Base-by-base conservation (phyloP, 257 asterid species). In the Ophiorrhiza pumila region DNA sequence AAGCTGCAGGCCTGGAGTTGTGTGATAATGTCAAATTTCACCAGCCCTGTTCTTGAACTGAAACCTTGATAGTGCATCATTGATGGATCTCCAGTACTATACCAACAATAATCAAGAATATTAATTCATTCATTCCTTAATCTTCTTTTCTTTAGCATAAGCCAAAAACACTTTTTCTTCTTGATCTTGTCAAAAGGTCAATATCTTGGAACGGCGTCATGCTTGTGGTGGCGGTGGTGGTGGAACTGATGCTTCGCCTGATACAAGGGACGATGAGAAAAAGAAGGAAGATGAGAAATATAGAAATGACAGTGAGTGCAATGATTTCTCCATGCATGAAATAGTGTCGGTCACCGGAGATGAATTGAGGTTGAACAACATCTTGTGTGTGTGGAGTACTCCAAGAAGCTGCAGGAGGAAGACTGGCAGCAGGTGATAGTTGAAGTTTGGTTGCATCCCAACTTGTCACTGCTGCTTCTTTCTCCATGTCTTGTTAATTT, bases 301-400 rank as follows among this genome's bases (percentile, higher is more conserved):
- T n/a, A 3, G 60, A n/a, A 8, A 76, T 76, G 49, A 50, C 80
- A 0, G 80, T 64, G 67, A 76, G 5, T 11, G 80, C 75, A 31
- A 76, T 52, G 46, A 76, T 41, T 69, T 76, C 80, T 1, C 80
- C 80, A 13, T 76, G 75, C 67, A 61, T 23, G 75, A 70, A 69
- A 35, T 76, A 76, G 67, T 69, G 71, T 1, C 59, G 59, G 67
- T 69, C 80, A 23, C n/a, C 39, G 18, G 23, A 29, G 15, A 43
- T 47, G 37, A 56, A 45, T 18, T 32, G 73, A 32, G 58, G 64
- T 8, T 59, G 50, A 31, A 25, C 27, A 15, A 18, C 58, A 32
- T 72, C 69, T 32, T 47, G 58, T 8, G 29, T 29, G 18, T 41
- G 42, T 29, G 72, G 61, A 25, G 27, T 43, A 66, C 25, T 20